Base-by-base conservation (phyloP, 441 rosid species). In the Hypseocharis bilobata region DNA sequence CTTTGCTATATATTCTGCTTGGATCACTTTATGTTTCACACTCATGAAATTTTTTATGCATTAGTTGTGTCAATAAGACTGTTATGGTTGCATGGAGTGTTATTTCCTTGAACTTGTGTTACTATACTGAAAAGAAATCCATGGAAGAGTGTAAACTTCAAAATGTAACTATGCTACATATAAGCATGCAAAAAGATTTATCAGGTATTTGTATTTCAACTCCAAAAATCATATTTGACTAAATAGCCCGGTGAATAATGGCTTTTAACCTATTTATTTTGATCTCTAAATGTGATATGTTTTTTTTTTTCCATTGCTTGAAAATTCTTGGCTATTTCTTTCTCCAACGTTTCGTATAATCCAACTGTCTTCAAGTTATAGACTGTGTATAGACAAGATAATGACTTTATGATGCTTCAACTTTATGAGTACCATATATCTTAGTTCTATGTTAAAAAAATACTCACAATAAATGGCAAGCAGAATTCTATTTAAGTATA, bases 61-160 rank as follows among this genome's bases (percentile, higher is more conserved):
- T 36, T 10, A 36, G 2, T 36, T 10, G 11, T 7, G 11, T 64
- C 60, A 70, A 62, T 55, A 63, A 69, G 47, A 71, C 28, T 26
- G 32, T 44, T 27, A 55, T 17, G 49, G 25, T 59, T 59, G 42
- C n/a, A n/a, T n/a, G n/a, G n/a, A n/a, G n/a, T n/a, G n/a, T n/a
- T n/a, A n/a, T n/a, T n/a, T n/a, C n/a, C n/a, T n/a, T n/a, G n/a
- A n/a, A n/a, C n/a, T n/a, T n/a, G n/a, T n/a, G n/a, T n/a, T n/a
- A n/a, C n/a, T n/a, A n/a, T n/a, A n/a, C n/a, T n/a, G n/a, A n/a
- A n/a, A n/a, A n/a, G n/a, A n/a, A n/a, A n/a, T n/a, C n/a, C n/a
- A n/a, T n/a, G n/a, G n/a, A n/a, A n/a, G n/a, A n/a, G n/a, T n/a
- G n/a, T n/a, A n/a, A n/a, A n/a, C n/a, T n/a, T n/a, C n/a, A n/a